Evolutionary conservation across 345 rosid species (phyloP), one percentile per base, ranked within the genome.

Genomic region (Geranium brycei): DNA sequence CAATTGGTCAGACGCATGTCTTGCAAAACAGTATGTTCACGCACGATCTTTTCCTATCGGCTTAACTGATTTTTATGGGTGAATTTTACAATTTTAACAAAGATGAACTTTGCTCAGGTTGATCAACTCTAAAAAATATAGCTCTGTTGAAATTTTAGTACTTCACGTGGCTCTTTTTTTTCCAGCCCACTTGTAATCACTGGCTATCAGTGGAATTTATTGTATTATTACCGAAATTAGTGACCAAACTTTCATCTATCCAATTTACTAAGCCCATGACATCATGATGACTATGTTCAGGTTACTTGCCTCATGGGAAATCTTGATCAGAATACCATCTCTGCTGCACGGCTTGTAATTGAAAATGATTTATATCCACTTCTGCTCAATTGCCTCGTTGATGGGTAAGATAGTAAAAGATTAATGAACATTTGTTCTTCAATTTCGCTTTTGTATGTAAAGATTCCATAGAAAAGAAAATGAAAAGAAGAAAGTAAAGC

Each of bases 1-100:
- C 77, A 79, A 47, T 60, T 38, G 15, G 82, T 87, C 47, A 80
- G 79, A 74, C 60, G 77, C 73, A 75, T 92, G 19, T 87, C 91
- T 74, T 92, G 96, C 86, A 87, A 85, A 74, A 85, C 95, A 59
- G 98, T 92, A 74, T 64, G 87, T 73, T 13, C 19, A 30, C 61
- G 15, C 59, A 60, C 4, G 28, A 47, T 31, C 10, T 57, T 17
- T 17, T 16, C 57, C 19, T 58, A 23, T 38, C 17, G 31, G 28
- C 16, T 32, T 55, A 14, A 30, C 18, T 65, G 6, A 1, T 3
- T 4, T 58, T 14, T 32, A 7, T 31, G 5, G 31, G 62, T 41
- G 19, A 17, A 31, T 16, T 38, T 12, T 35, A 35, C 7, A 13
- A 23, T 23, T 23, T 23, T 23, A 23, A 23, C 28, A 23, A 23